Evolutionary conservation across 345 rosid genomes (phyloP).

Genomic region (Melaleuca quinquenervia): DNA sequence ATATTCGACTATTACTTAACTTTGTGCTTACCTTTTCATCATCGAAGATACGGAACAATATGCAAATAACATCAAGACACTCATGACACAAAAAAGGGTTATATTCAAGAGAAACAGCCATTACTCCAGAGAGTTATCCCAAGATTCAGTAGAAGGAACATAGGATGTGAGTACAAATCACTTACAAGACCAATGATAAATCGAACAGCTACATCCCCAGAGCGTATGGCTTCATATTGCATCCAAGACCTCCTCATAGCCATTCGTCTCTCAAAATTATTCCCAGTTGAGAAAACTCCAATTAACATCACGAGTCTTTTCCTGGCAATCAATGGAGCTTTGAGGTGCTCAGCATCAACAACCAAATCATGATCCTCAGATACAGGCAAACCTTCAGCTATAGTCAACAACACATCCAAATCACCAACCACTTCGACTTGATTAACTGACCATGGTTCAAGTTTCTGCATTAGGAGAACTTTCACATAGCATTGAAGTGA

Average conservation of each 20-base stretch:
- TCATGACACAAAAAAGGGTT: background rate
- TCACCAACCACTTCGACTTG: slow-evolving; percentile 53
- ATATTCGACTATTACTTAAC: background rate
- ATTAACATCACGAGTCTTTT: slow-evolving; percentile 50
- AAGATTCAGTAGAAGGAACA: background rate
- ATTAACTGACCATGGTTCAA: slow-evolving; percentile 71
- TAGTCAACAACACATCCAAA: slow-evolving; percentile 43
- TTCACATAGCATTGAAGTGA: background rate
- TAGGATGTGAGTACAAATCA: background rate
- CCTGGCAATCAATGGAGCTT: slow-evolving; percentile 44
- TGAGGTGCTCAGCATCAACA: slow-evolving; percentile 48
- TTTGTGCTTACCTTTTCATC: background rate
- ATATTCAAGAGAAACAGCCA: background rate
- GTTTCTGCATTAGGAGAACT: slow-evolving; percentile 36
- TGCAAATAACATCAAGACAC: background rate
- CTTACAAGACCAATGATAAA: slow-evolving; percentile 91
- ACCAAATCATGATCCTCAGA: slow-evolving; percentile 48
- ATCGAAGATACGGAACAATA: background rate
- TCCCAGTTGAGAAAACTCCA: slow-evolving; percentile 86
- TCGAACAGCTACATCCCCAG: slow-evolving; percentile 69
- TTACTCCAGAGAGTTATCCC: background rate
- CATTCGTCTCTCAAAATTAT: slow-evolving; percentile 87
- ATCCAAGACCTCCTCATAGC: slow-evolving; percentile 90
- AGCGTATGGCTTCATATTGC: slow-evolving; percentile 65
- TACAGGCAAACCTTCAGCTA: slow-evolving; percentile 70